A percentile compares a stretch with the other conserved stretches of the same genome.
phyloP scores from a whole-genome alignment of 768 basidiomycete genomes.

The Phlebiopsis gigantea region DNA sequence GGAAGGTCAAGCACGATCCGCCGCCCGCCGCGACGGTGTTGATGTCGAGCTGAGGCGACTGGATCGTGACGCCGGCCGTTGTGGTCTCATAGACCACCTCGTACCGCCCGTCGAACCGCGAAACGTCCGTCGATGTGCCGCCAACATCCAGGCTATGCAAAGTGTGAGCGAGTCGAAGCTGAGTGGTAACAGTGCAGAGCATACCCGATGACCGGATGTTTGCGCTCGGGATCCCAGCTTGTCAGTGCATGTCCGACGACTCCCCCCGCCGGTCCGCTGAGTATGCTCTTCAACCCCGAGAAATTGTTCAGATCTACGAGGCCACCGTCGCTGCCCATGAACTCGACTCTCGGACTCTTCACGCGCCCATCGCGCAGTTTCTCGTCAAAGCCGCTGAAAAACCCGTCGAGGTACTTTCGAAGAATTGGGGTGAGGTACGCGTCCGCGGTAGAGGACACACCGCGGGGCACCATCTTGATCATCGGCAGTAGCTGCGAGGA shows the following conservation, averaged over 20 bases:
- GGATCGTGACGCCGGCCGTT: slow-evolving; percentile 89
- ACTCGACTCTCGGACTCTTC: slow-evolving; percentile 74
- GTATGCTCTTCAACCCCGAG: slow-evolving; percentile 88
- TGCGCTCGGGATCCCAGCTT: slow-evolving; percentile 75
- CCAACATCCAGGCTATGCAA: slow-evolving; percentile 76
- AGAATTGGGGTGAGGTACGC: slow-evolving; percentile 94
- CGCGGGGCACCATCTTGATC: slow-evolving; percentile 95
- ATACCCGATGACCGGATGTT: slow-evolving; percentile 79
- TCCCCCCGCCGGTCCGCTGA: slow-evolving; percentile 92
- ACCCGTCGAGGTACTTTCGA: slow-evolving; percentile 79
- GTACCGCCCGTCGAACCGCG: slow-evolving; percentile 85
- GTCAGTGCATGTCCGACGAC: slow-evolving; percentile 94
- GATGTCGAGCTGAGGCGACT: slow-evolving; percentile 90
- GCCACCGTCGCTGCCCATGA: slow-evolving; percentile 94
- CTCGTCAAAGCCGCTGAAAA: slow-evolving; percentile 83
- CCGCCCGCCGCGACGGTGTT: slow-evolving; percentile 96
- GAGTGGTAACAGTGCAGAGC: slow-evolving; percentile 22
- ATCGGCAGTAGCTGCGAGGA: slow-evolving; percentile 85
- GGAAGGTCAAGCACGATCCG: slow-evolving; percentile 83
- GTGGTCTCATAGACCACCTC: slow-evolving; percentile 95
- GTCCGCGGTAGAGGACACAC: slow-evolving; percentile 88
- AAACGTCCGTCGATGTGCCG: slow-evolving; percentile 94
- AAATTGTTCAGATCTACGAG: slow-evolving; percentile 78
- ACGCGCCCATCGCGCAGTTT: slow-evolving; percentile 57
- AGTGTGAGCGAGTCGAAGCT: not conserved